Conservation (phyloP, 169 alveolate genomes). For the Plasmodium gonderi region DNA sequence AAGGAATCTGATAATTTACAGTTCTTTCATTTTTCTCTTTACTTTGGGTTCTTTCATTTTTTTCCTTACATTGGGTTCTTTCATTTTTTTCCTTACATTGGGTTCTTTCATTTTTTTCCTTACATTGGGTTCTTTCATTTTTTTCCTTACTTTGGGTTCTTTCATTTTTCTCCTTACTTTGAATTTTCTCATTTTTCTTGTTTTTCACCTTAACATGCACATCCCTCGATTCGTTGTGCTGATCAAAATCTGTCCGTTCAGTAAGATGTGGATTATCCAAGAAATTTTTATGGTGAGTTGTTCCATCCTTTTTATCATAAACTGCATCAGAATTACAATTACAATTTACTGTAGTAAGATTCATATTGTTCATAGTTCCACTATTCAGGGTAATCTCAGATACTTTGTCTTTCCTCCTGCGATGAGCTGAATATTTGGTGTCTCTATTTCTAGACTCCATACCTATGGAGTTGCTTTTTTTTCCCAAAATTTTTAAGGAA, state of each 20-base stretch:
- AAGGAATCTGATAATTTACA: background rate
- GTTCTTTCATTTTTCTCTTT: background rate
- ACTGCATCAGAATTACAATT: background rate
- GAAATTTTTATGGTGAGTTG: background rate
- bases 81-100: no score
- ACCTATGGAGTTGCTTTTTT: background rate
- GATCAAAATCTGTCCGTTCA: no score
- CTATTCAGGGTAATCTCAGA: background rate
- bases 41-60: background rate
- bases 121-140: no score
- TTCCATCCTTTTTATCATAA: background rate
- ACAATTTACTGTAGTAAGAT: background rate
- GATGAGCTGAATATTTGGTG: background rate
- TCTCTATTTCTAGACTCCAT: background rate
- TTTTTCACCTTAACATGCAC: background rate
- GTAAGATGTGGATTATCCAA: background rate
- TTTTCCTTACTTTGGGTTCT: no score
- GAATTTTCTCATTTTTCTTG: background rate
- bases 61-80: no score
- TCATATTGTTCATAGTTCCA: background rate
- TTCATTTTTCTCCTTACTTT: no score
- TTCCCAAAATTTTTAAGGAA: constrained; percentile 32
- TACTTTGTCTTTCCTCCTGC: background rate
- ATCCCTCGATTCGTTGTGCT: background rate
- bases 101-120: no score